phyloP scores from a whole-genome alignment of 2,329 filamentous ascomycete species.

The Alternaria sp. region DNA sequence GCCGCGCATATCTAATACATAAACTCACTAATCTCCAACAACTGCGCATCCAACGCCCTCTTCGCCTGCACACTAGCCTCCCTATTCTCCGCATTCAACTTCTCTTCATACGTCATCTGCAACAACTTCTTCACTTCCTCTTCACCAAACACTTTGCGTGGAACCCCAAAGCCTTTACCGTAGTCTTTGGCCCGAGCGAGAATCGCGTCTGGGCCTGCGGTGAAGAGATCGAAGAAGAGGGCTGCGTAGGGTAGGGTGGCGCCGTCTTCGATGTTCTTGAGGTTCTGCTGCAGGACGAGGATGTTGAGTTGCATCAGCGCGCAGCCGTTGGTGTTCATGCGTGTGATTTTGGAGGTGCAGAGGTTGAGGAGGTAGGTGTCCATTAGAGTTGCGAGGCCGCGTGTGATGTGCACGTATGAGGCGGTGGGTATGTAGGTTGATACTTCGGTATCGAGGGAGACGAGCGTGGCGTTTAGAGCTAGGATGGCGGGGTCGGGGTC shows the following conservation, averaged over 20 bases:
- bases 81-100: constrained; percentile 68
- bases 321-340: constrained; percentile 84
- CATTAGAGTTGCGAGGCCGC: constrained; percentile 77
- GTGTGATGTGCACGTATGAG: constrained; percentile 75
- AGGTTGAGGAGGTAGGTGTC: constrained; percentile 75
- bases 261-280: constrained; percentile 85
- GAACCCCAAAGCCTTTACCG: constrained; percentile 34
- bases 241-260: constrained; percentile 69
- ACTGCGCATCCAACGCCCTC: constrained; percentile 72
- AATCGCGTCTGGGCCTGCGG: constrained; percentile 68
- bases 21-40: constrained; percentile 72
- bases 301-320: constrained; percentile 93
- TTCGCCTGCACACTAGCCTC: constrained; percentile 69
- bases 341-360: constrained; percentile 70
- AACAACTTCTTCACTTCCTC: constrained; percentile 51
- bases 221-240: constrained; percentile 73
- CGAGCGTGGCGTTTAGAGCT: constrained; percentile 80
- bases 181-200: constrained; percentile 65
- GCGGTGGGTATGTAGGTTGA: constrained; percentile 72
- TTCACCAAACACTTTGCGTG: constrained; percentile 41
- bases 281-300: constrained; percentile 91
- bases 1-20: constrained; percentile 56
- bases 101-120: constrained; percentile 52
- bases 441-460: constrained; percentile 86
- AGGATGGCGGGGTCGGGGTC: constrained; percentile 82